Conservation (phyloP, 2,329 filamentous ascomycete species). For the Cercospora nicotianae region DNA sequence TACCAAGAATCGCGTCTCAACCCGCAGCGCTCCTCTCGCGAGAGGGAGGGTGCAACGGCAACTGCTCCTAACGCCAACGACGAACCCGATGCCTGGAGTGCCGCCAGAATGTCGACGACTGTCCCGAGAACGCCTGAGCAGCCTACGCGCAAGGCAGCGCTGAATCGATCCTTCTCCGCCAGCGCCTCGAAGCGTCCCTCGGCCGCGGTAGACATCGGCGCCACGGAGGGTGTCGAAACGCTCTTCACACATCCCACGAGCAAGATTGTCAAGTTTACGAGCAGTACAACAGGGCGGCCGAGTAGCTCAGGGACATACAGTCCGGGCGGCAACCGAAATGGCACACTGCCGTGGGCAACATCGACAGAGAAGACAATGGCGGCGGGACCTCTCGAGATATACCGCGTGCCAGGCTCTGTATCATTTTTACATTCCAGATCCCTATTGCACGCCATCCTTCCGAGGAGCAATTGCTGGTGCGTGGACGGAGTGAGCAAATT, state of each 20-base stretch:
- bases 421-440: conserved; percentile 84
- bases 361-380: conserved; percentile 80
- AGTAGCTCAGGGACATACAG: conserved; percentile 22
- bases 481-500: conserved; percentile 82
- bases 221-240: conserved; percentile 59
- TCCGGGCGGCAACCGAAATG: conserved; percentile 28
- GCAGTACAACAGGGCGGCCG: conserved; percentile 38
- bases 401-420: conserved; percentile 80
- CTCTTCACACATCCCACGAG: conserved; percentile 72
- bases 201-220: conserved; percentile 39
- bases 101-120: conserved; percentile 28
- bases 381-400: conserved; percentile 76
- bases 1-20: conserved; percentile 1
- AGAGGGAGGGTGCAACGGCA: neutral
- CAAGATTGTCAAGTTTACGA: conserved; percentile 67
- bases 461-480: conserved; percentile 91
- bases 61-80: neutral
- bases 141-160: conserved; percentile 29
- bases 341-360: conserved; percentile 71
- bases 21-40: neutral
- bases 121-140: conserved; percentile 35
- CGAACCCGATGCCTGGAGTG: neutral
- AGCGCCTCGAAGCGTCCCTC: conserved; percentile 35
- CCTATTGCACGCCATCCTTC: conserved; percentile 81
- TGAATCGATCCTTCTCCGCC: conserved; percentile 49